A percentile compares a stretch with the other conserved stretches of the same genome.
phyloP scores from a whole-genome alignment of 768 basidiomycete species.

The Clavaria fumosa region DNA sequence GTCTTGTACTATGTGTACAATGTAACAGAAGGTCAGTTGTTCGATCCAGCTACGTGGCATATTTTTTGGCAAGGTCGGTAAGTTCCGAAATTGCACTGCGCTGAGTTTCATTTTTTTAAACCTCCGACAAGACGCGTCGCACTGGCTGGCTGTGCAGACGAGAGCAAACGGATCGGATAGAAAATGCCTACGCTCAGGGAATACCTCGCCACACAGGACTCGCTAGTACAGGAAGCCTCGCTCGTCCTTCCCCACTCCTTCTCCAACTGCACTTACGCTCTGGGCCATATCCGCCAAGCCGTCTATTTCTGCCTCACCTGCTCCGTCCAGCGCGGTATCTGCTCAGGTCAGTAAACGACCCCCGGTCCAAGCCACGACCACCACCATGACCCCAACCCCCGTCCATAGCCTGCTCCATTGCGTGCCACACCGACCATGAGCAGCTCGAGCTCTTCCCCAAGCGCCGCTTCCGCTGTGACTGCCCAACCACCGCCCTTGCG shows the following conservation, averaged over 20 bases:
- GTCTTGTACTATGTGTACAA: no score
- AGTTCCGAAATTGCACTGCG: no score
- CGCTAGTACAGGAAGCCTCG: constrained; percentile 33
- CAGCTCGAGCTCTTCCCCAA: constrained; percentile 82
- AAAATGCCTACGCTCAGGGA: constrained; percentile 20
- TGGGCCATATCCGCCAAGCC: constrained; percentile 55
- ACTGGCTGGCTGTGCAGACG: no score
- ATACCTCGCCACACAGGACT: constrained; percentile 31
- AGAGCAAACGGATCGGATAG: no score
- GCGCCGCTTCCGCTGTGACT: constrained; percentile 71
- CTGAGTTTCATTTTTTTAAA: no score
- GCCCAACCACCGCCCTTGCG: constrained; percentile 48
- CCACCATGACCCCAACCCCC: neutral
- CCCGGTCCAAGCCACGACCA: neutral
- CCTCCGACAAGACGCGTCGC: no score
- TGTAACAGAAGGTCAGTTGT: no score
- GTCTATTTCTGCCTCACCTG: constrained; percentile 75
- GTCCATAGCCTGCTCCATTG: constrained; percentile 61
- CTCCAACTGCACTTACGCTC: constrained; percentile 45
- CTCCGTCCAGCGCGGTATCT: constrained; percentile 49
- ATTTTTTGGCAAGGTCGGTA: no score
- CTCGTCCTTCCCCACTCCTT: constrained; percentile 51
- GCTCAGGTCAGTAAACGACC: neutral
- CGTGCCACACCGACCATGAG: constrained; percentile 77
- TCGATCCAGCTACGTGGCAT: no score